These are phyloP conservation scores for Arabis hirsuta DNA, from an alignment of 345 rosid genomes.

Conservation along the genomic window DNA sequence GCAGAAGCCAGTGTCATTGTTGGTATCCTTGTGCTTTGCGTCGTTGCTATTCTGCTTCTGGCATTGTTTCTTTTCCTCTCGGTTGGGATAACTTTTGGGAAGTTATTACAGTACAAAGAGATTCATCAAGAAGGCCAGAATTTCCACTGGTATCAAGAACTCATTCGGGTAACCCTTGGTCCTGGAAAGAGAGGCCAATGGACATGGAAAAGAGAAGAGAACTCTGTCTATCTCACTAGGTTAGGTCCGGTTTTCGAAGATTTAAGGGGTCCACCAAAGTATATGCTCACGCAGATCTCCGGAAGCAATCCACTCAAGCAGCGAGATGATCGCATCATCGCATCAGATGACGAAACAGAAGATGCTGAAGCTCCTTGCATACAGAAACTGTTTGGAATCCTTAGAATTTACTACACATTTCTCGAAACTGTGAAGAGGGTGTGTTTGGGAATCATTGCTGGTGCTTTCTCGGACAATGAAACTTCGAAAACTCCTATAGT, in stretches of 20 bases:
- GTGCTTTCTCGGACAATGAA: slow-evolving; percentile 57
- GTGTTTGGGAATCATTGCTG: slow-evolving; percentile 66
- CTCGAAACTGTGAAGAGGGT: slow-evolving; percentile 68
- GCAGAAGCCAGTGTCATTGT: slow-evolving; percentile 53
- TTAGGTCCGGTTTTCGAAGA: slow-evolving; percentile 86
- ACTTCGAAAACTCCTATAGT: slow-evolving; percentile 57
- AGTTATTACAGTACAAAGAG: slow-evolving; percentile 91
- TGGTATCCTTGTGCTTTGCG: slow-evolving; percentile 63
- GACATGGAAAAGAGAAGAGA: slow-evolving; percentile 74
- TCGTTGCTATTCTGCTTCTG: slow-evolving; percentile 57
- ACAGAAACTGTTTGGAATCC: slow-evolving; percentile 87
- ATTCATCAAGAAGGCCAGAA: slow-evolving; percentile 81
- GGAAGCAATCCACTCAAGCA: slow-evolving; percentile 51
- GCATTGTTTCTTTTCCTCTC: slow-evolving; percentile 77
- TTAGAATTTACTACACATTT: slow-evolving; percentile 86
- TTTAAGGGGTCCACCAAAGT: slow-evolving; percentile 93
- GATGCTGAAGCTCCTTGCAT: slow-evolving; percentile 95
- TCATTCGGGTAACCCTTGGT: slow-evolving; percentile 80
- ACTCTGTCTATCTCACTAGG: slow-evolving; percentile 50
- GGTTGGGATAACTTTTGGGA: slow-evolving; percentile 78
- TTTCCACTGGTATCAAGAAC: slow-evolving; percentile 91
- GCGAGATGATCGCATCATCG: slow-evolving; percentile 63
- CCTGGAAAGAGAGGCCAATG: slow-evolving; percentile 98
- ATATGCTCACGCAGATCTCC: slow-evolving; percentile 91
- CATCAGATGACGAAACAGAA: slow-evolving; percentile 91